Evolutionary conservation across 441 rosid genomes (phyloP).

Genomic region (Erysimum cheiri): DNA sequence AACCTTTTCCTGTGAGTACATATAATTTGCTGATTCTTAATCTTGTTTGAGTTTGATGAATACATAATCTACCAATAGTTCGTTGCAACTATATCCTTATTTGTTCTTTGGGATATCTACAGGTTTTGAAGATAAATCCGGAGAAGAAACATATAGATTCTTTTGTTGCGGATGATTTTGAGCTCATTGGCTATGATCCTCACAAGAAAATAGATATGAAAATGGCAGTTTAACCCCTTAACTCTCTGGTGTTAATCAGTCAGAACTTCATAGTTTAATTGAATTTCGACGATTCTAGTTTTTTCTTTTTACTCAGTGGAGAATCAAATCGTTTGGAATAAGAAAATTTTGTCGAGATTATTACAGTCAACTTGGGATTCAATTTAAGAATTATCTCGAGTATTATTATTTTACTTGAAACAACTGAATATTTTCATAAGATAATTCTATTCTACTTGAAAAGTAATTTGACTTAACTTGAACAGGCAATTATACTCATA

Average conservation of each 20-base stretch:
- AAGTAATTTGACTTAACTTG: neutral
- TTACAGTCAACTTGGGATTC: neutral
- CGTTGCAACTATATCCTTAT: neutral
- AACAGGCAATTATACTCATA: too few species aligned
- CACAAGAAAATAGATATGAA: conserved; percentile 72
- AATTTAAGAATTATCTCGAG: neutral
- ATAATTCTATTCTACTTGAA: neutral
- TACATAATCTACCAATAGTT: neutral
- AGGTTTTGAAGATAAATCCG: conserved; percentile 75
- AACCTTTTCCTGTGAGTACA: conserved; percentile 78
- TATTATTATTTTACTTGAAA: too few species aligned
- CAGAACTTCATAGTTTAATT: neutral
- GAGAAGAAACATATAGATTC: conserved; percentile 70
- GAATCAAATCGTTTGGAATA: conserved; percentile 8
- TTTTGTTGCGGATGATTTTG: conserved; percentile 67
- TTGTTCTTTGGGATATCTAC: conserved; percentile 30
- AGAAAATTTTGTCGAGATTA: neutral
- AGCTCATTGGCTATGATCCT: conserved; percentile 76
- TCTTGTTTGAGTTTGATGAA: conserved; percentile 20
- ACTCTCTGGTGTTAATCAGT: neutral
- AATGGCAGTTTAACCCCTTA: conserved; percentile 43
- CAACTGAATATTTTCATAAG: neutral
- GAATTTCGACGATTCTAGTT: neutral
- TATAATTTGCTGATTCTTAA: conserved; percentile 3
- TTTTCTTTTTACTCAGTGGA: conserved; percentile 6